A percentile compares a stretch with the other conserved stretches of the same genome.
Evolutionary conservation across 1,139 yeast genomes (phyloP).

Genomic region (Saccharomyces pastorianus): DNA sequence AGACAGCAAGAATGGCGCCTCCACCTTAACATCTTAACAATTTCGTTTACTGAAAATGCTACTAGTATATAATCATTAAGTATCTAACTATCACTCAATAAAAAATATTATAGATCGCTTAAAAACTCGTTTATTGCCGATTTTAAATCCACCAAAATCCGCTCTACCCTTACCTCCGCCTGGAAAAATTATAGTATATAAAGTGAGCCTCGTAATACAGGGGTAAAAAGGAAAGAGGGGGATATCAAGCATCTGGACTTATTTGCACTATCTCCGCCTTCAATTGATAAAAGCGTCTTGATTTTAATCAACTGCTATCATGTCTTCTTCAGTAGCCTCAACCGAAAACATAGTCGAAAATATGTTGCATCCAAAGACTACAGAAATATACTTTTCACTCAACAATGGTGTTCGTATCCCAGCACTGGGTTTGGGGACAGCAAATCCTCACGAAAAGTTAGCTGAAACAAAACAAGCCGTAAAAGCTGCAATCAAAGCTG

Average conservation of each 20-base stretch:
- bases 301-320: background rate
- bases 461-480: constrained; percentile 34
- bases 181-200: background rate
- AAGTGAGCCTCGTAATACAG: background rate
- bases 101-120: background rate
- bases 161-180: background rate
- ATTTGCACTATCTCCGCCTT: background rate
- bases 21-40: background rate
- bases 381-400: constrained; percentile 33
- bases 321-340: background rate
- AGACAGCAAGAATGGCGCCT: background rate
- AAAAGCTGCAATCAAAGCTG: constrained; percentile 41
- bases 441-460: constrained; percentile 36
- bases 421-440: constrained; percentile 54
- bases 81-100: background rate
- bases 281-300: background rate
- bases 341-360: background rate
- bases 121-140: background rate
- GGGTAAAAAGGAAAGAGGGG: background rate
- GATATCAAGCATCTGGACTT: background rate
- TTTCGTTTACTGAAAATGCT: background rate
- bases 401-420: constrained; percentile 51
- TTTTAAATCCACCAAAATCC: background rate
- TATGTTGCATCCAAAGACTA: constrained; percentile 26
- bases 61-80: background rate